These are phyloP conservation scores for Knufia fluminis DNA, from an alignment of 2,329 filamentous ascomycete species.

Conservation along the genomic window DNA sequence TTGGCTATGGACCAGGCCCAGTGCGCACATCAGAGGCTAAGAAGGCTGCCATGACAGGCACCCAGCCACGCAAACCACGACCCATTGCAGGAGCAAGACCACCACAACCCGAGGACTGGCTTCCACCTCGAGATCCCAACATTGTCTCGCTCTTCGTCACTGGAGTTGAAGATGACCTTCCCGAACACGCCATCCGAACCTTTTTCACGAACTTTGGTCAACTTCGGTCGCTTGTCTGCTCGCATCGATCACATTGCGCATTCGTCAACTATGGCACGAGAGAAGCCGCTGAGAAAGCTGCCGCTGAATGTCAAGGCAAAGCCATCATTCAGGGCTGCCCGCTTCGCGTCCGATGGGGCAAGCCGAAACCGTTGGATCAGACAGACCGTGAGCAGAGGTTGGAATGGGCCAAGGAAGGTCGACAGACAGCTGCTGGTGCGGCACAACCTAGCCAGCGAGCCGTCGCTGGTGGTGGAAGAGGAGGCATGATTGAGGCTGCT, in stretches of 20 bases:
- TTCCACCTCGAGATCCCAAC: conserved; percentile 71
- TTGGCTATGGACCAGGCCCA: conserved; percentile 55
- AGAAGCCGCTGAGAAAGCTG: conserved; percentile 75
- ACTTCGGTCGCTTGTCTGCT: conserved; percentile 86
- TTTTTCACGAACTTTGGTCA: conserved; percentile 86
- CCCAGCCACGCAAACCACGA: conserved; percentile 43
- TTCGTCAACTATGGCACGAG: conserved; percentile 90
- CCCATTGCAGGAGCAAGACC: conserved; percentile 66
- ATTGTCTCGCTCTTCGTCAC: conserved; percentile 93
- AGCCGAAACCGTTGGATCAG: conserved; percentile 81
- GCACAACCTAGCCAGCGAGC: conserved; percentile 23
- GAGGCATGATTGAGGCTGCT: conserved; percentile 34
- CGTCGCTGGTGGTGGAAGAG: conserved; percentile 23
- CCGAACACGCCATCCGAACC: conserved; percentile 80
- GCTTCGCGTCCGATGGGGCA: conserved; percentile 81
- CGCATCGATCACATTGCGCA: conserved; percentile 92
- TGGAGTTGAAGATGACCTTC: conserved; percentile 89
- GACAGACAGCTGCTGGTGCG: conserved; percentile 46
- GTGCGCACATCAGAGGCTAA: conserved; percentile 62
- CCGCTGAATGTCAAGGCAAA: conserved; percentile 73
- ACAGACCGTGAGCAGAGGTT: conserved; percentile 80
- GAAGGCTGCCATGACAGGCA: conserved; percentile 32
- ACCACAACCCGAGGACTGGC: conserved; percentile 73
- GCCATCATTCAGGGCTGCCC: conserved; percentile 88
- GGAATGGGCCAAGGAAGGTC: conserved; percentile 70